Base-by-base conservation (phyloP, 768 basidiomycete genomes). In the Lentinula guzmanii region DNA sequence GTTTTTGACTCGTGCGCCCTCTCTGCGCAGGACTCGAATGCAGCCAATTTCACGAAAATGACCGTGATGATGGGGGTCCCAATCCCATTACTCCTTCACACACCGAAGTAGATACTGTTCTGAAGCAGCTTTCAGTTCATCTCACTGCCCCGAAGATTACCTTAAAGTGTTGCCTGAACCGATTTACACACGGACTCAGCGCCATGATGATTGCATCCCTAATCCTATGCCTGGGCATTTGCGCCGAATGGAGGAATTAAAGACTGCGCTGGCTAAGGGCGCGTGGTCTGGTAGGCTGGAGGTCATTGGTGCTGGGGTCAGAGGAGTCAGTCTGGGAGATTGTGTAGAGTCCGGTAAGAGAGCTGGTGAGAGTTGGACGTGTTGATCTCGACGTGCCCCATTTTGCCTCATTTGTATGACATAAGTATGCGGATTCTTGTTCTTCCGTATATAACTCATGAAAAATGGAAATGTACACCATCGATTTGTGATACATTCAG, bases 1-100 rank as follows among this genome's bases (percentile, higher is more conserved):
- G 87, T 98, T 10, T 98, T 98, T 74, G 96, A 98, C 71, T 91
- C 91, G 0, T 87, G 85, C 56, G 82, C 90, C 7, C 78, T 94
- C 43, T 76, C 83, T 0, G 79, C 73, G 5, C 87, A 94, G 64
- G 79, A 74, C 57, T 64, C 52, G 37, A 64, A 59, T 46, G 62
- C 41, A 35, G 61, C 41, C 2, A 73, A 72, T 16, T 76, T 87
- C 63, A 86, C 88, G 31, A 97, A 96, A 70, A 69, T 95, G 65
- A 95, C 95, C 0, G 82, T 94, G 48, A 95, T 99, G 93, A 92
- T 66, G 65, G 70, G 31, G 63, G 68, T 61, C 67, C 66, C 54
- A 71, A 70, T 67, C 69, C 59, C 61, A 67, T 63, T 63, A 63
- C 55, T 58, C 67, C 61, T 67, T 62, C 53, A 48, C 76, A 57